Evolutionary conservation across 2,329 filamentous ascomycete species (phyloP), one percentile per base, ranked within the genome.

Genomic region (Alternaria rosae): DNA sequence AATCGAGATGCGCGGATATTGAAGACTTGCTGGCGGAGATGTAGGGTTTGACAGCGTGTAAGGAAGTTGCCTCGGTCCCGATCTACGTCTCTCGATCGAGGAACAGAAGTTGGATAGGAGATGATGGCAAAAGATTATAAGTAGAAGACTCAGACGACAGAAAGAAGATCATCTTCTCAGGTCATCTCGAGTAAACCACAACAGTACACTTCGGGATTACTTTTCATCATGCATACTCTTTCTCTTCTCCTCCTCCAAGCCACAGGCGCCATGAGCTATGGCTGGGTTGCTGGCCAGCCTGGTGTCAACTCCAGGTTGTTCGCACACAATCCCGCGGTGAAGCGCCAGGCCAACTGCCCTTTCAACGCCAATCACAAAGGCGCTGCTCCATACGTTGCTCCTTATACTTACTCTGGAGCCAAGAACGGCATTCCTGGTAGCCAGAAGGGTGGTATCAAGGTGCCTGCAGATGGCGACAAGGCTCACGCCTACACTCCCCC

Each of bases 401-500:
- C 64, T 12, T 72, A 67, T 17, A 81, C 79, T n/a, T 84, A 84
- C 67, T 81, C 79, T 43, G 76, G 76, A 21, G 82, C 82, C 4
- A 77, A 77, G 60, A 78, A 83, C 54, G 82, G 82, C 45, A 13
- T 69, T 10, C 76, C 73, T n/a, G 82, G 82, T 3, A 80, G 75
- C 8, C 78, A 77, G 1, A 75, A 69, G 38, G 82, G 83, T 51
- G 82, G 82, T 3, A 82, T 79, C 61, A 73, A 79, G 51, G 82
- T 84, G 0, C 82, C 83, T 25, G 82, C 78, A 12, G 68, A 71
- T 30, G 78, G 78, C 13, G 81, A 83, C 55, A 75, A 64, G 23
- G 80, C 77, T 6, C 70, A 73, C 41, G 59, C 56, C 21, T 72
- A 65, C 45, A 54, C 56, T 4, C 54, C 62, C 21, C 68, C 70